phyloP scores from a whole-genome alignment of 1,284 basidiomycete genomes.

The Cryptococcus sp. region DNA sequence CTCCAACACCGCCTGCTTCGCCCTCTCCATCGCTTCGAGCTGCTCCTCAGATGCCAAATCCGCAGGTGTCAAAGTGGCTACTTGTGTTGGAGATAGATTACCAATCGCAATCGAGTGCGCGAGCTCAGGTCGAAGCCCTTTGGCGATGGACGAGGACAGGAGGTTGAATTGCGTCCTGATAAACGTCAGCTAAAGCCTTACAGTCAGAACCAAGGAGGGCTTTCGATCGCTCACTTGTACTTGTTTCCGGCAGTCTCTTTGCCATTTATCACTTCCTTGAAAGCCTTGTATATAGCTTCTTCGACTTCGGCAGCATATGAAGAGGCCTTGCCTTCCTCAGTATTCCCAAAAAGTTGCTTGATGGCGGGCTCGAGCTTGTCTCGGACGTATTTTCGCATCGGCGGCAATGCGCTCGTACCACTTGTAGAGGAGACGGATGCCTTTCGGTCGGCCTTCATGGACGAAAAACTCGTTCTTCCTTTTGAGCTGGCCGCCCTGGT shows the following conservation, averaged over 20 bases:
- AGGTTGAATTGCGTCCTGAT: constrained; percentile 46
- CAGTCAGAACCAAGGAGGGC: not conserved
- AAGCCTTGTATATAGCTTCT: constrained; percentile 30
- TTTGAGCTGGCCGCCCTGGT: constrained; percentile 2
- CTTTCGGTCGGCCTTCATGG: constrained; percentile 6
- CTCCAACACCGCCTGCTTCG: constrained; percentile 34
- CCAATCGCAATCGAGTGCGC: constrained; percentile 24
- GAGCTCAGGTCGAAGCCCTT: constrained; percentile 32
- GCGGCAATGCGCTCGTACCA: constrained; percentile 22
- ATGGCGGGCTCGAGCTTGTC: constrained; percentile 31
- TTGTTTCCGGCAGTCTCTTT: constrained; percentile 40
- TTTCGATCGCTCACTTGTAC: constrained; percentile 44
- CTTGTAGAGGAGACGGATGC: constrained; percentile 1
- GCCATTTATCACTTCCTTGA: constrained; percentile 39
- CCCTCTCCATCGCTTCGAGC: constrained; percentile 36
- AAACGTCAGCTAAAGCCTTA: constrained; percentile 4
- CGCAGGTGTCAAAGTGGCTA: constrained; percentile 37
- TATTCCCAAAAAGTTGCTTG: constrained; percentile 28
- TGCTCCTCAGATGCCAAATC: constrained; percentile 45
- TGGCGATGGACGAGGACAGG: constrained; percentile 35
- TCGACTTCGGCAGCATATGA: constrained; percentile 36
- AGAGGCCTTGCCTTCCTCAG: constrained; percentile 21
- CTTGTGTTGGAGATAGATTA: constrained; percentile 24
- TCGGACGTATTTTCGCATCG: constrained; percentile 39
- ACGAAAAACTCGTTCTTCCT: constrained; percentile 3